These are phyloP conservation scores for Naganishia vaughanmartiniae DNA, from an alignment of 768 basidiomycete genomes.

Conservation along the genomic window DNA sequence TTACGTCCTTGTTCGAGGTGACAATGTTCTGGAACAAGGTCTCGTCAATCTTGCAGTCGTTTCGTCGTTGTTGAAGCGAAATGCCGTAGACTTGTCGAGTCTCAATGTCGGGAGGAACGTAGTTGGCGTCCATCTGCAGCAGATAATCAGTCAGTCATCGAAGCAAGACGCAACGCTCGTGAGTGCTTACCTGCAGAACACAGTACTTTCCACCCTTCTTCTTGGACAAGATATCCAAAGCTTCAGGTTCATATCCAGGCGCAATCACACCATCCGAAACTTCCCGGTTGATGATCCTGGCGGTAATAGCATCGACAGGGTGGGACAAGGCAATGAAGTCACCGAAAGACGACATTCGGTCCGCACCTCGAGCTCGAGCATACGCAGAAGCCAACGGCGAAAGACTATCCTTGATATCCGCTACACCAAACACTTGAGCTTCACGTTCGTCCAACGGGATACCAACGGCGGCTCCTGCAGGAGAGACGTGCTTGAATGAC, in stretches of 20 bases:
- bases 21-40: conserved; percentile 83
- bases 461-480: conserved; percentile 93
- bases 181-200: conserved; percentile 59
- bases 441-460: conserved; percentile 72
- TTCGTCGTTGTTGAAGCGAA: conserved; percentile 81
- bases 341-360: conserved; percentile 99
- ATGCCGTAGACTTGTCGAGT: conserved; percentile 95
- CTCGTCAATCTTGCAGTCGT: conserved; percentile 80
- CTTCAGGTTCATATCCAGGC: conserved; percentile 82
- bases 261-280: conserved; percentile 98
- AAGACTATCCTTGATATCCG: conserved; percentile 76
- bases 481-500: conserved; percentile 99
- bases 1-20: conserved; percentile 77
- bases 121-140: conserved; percentile 78
- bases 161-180: not conserved
- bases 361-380: conserved; percentile 92
- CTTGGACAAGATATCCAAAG: conserved; percentile 83
- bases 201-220: conserved; percentile 99
- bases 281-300: conserved; percentile 95
- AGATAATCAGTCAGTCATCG: not conserved
- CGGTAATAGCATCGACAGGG: conserved; percentile 88
- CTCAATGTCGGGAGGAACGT: conserved; percentile 74
- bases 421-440: conserved; percentile 92
- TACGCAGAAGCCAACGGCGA: conserved; percentile 89
- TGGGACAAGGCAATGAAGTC: conserved; percentile 96